Evolutionary conservation across 257 asterid genomes (phyloP), one percentile per base, ranked within the genome.

Genomic region (Fraxinus excelsior): DNA sequence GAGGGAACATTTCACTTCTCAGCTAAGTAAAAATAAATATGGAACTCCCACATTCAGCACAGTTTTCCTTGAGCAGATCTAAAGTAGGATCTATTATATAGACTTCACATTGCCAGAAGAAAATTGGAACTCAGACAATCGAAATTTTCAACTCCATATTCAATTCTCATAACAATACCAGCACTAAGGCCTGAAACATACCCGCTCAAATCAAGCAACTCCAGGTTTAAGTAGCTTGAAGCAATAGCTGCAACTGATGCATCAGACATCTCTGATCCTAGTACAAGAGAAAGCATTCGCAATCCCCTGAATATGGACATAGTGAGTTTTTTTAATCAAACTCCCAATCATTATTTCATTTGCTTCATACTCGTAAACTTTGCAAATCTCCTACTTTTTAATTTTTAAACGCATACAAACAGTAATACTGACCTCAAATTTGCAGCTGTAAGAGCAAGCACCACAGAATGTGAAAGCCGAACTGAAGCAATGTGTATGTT

Each of bases 141-240:
- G 23, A 53, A 53, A 53, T 53, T 6, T n/a, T 34, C 26, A 64
- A 21, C 60, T 58, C 31, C 60, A 65, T 53, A 71, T 71, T 75
- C 31, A 65, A 58, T 25, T 9, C 38, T 12, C 46, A 29, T 28
- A 71, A 21, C 14, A 37, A 73, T 19, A 53, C 25, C 65, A n/a
- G 79, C 23, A 44, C 71, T 7, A 73, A 51, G 71, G 23, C 75
- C n/a, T 16, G 26, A 44, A 76, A 87, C 94, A 51, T 84, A 96
- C 99, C 99, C 99, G 75, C 99, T 96, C 38, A 96, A 90, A 90
- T 96, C 99, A 82, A 96, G 97, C 87, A 90, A 86, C 79, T 96
- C 96, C 80, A 96, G 85, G 67, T 85, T 87, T 14, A 96, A 77
- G 82, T 93, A 96, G 80, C 94, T 87, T 51, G 95, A 91, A 79